Percentiles rank a stretch among this genome's conserved stretches.
phyloP scores from a whole-genome alignment of 495 filamentous ascomycete genomes.

The Amniculicola lignicola region DNA sequence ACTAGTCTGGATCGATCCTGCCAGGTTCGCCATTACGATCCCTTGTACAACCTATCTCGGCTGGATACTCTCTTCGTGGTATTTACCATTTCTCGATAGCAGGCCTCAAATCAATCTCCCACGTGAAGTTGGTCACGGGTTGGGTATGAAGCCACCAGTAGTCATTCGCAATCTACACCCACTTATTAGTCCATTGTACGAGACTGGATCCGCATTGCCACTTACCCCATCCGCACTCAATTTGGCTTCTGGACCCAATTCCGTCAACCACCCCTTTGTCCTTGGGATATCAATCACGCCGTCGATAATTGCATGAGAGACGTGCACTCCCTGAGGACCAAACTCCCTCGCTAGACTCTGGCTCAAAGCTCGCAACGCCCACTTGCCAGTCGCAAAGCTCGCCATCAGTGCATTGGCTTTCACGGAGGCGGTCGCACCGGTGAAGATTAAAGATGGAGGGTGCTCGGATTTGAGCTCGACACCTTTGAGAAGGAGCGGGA shows the following conservation, averaged over 20 bases:
- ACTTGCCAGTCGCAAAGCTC: constrained; percentile 75
- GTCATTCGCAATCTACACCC: constrained; percentile 73
- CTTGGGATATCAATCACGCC: constrained; percentile 82
- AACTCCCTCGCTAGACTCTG: constrained; percentile 85
- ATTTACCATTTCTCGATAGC: constrained; percentile 70
- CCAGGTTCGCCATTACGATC: too few relatives aligned
- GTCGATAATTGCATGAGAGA: constrained; percentile 81
- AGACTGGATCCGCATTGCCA: too few relatives aligned
- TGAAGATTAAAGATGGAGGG: constrained; percentile 82
- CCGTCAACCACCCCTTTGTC: constrained; percentile 59
- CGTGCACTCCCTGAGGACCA: constrained; percentile 83
- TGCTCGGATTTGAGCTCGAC: constrained; percentile 51
- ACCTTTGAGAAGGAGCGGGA: constrained; percentile 67
- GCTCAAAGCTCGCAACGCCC: constrained; percentile 70
- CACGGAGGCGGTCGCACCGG: constrained; percentile 79
- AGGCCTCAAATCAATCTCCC: constrained; percentile 79
- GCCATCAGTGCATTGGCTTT: constrained; percentile 69
- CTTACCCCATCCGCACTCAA: constrained; percentile 76
- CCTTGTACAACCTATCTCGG: too few relatives aligned
- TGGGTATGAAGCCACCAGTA: constrained; percentile 92
- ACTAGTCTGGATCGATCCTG: too few relatives aligned
- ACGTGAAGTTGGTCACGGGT: constrained; percentile 73
- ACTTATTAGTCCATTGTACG: neutral
- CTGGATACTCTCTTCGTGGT: too few relatives aligned
- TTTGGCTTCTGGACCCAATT: constrained; percentile 64